phyloP scores from a whole-genome alignment of 2,329 filamentous ascomycete genomes.

The Aspergillus neoniger region DNA sequence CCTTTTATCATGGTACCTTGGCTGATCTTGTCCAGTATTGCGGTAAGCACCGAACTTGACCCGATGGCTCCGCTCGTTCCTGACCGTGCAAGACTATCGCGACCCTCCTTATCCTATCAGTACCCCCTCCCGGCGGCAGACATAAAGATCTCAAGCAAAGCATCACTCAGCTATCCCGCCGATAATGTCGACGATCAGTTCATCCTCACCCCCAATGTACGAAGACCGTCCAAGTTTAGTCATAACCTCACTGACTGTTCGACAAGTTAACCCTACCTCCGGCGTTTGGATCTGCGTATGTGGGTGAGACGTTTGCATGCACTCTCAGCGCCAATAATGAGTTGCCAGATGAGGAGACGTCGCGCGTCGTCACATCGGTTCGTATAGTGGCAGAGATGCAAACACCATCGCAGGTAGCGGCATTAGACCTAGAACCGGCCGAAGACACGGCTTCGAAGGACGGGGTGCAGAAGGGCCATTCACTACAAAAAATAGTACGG shows the following conservation, averaged over 20 bases:
- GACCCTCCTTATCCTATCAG: constrained; percentile 56
- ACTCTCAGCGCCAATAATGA: constrained; percentile 97
- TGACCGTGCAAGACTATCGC: constrained; percentile 66
- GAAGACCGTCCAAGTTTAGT: constrained; percentile 9
- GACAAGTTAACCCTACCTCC: constrained; percentile 74
- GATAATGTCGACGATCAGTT: constrained; percentile 52
- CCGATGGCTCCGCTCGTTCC: constrained; percentile 7
- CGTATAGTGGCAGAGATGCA: constrained; percentile 92
- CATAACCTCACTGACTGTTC: constrained; percentile 16
- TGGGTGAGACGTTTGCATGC: constrained; percentile 92
- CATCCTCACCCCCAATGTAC: constrained; percentile 58
- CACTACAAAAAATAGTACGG: constrained; percentile 76
- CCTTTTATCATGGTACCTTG: constrained; percentile 11
- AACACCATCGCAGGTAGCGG: constrained; percentile 74
- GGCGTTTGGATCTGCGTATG: constrained; percentile 90
- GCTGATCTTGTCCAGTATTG: constrained; percentile 35
- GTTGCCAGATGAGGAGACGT: constrained; percentile 44
- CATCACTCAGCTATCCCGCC: constrained; percentile 73
- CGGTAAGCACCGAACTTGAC: constrained; percentile 35
- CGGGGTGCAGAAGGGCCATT: constrained; percentile 54
- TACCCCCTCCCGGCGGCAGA: constrained; percentile 49
- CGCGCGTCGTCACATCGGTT: constrained; percentile 67
- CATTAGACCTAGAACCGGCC: constrained; percentile 56
- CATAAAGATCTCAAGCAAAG: constrained; percentile 57
- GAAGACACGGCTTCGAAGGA: constrained; percentile 50